Evolutionary conservation across 768 basidiomycete genomes (phyloP), one percentile per base, ranked within the genome.

Genomic region (Lactarius hengduanensis): DNA sequence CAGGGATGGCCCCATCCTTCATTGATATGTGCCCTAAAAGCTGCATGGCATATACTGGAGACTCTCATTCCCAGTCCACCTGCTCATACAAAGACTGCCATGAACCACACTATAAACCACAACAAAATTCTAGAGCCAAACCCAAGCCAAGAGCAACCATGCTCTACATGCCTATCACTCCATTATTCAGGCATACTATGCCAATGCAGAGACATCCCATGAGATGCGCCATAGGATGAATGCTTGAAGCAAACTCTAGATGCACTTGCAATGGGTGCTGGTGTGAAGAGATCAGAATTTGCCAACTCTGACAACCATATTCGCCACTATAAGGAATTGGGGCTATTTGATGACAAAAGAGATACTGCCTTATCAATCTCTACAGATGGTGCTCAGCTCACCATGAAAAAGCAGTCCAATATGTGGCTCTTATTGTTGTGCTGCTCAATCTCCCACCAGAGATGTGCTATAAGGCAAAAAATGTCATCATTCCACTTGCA

Each of bases 341-440:
- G 13, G 4, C 18, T 61, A 11, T 61, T 61, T 34, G 1, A 22
- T 6, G 26, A 41, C 50, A 6, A 8, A 74, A 66, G 72, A 54
- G 76, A 76, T 55, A 60, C 62, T n/a, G n/a, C 65, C 53, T 54
- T 75, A 9, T 54, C 74, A 61, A 73, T 76, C 65, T 77, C 71
- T 72, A 70, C 62, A 55, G 66, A 76, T 62, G 69, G 15, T 60
- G 76, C 76, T 4, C 75, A 76, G 63, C 64, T 77, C 26, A 76
- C 75, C 34, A 71, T 76, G 71, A 77, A 58, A n/a, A 77, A 77
- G 57, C 74, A 76, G 50, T 76, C 73, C 15, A 71, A 75, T 54
- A 72, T 70, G 3, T 76, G 71, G 73, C 56, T 76, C 30, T 20
- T 74, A 4, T 73, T 43, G 18, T 74, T 2, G 68, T 72, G 10